phyloP scores from a whole-genome alignment of 768 basidiomycete species.

The Leccinum subgranulosum region DNA sequence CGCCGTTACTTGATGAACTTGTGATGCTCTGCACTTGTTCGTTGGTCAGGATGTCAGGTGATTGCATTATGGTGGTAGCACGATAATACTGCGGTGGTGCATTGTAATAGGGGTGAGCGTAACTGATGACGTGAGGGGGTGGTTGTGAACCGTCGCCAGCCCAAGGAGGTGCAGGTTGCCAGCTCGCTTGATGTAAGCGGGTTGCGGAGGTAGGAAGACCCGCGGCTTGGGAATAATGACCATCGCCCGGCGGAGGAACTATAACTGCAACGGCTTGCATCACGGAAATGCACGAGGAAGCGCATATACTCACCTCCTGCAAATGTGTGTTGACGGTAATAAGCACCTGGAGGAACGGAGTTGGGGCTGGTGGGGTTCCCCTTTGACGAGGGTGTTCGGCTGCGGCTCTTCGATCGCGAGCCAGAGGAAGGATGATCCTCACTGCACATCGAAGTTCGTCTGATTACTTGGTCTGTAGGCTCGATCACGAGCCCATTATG shows the following conservation, averaged over 20 bases:
- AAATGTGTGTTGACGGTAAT: slow-evolving; percentile 65
- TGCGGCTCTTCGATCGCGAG: slow-evolving; percentile 49
- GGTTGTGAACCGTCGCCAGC: slow-evolving; percentile 36
- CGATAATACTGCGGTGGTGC: slow-evolving; percentile 50
- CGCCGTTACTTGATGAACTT: slow-evolving; percentile 21
- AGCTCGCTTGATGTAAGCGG: slow-evolving; percentile 42
- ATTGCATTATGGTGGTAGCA: slow-evolving; percentile 25
- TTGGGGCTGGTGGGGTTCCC: slow-evolving; percentile 35
- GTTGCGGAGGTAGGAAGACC: slow-evolving; percentile 55
- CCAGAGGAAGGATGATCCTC: slow-evolving; percentile 34
- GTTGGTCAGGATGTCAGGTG: slow-evolving; percentile 14
- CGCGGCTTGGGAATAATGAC: slow-evolving; percentile 38
- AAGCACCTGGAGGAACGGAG: slow-evolving; percentile 38
- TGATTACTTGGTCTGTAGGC: slow-evolving; percentile 31
- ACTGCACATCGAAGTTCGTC: slow-evolving; percentile 19
- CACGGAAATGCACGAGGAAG: neutral
- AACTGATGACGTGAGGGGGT: slow-evolving; percentile 34
- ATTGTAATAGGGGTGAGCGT: slow-evolving; percentile 35
- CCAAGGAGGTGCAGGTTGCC: slow-evolving; percentile 37
- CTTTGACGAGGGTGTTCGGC: slow-evolving; percentile 44
- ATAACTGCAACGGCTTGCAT: slow-evolving; percentile 33
- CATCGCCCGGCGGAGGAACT: slow-evolving; percentile 40
- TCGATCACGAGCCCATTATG: slow-evolving; percentile 70
- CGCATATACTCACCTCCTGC: slow-evolving; percentile 35
- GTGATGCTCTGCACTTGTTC: slow-evolving; percentile 25